Base-by-base conservation (phyloP, 345 rosid species). In the Adansonia digitata region DNA sequence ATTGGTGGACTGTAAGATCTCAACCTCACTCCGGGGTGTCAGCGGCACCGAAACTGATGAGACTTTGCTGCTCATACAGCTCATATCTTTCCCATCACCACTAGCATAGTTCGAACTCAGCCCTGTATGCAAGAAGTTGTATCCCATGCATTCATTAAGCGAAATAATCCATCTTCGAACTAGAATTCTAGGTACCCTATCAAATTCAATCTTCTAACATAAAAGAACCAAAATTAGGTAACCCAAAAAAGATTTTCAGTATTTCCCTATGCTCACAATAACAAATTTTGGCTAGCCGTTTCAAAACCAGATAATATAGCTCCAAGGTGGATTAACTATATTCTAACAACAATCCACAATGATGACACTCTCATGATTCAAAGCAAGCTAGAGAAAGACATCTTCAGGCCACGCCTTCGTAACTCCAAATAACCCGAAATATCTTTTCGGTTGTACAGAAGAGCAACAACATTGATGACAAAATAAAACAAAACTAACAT, bases 11-110 rank as follows among this genome's bases (percentile, higher is more conserved):
- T 76, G 89, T 83, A 90, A 83, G 62, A 90, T 90, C 80, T 90
- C 92, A 67, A 81, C 91, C 83, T 90, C 92, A 26, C 88, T 86
- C 61, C 91, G 79, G 59, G 85, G 91, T 46, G 90, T 88, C 18
- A 51, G 74, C 31, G 94, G 91, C 17, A 73, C 79, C 18, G 82
- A 80, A 80, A 45, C 35, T 62, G 91, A 79, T 27, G 88, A 84
- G 46, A 26, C 69, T 80, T 85, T 85, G 81, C 57, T 52, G 57
- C 6, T 8, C 4, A 85, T 83, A 79, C 87, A 56, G 71, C 82
- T 83, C 63, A 40, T 73, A 77, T 85, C 88, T 77, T 72, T 81
- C 59, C 78, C 88, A 24, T 83, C 84, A 35, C 78, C 42, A 75
- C 86, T 83, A 42, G 77, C 86, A 77, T 71, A 76, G 80, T 84